Conservation (phyloP, 352 stramenopile species). For the Phytophthora tubulina region DNA sequence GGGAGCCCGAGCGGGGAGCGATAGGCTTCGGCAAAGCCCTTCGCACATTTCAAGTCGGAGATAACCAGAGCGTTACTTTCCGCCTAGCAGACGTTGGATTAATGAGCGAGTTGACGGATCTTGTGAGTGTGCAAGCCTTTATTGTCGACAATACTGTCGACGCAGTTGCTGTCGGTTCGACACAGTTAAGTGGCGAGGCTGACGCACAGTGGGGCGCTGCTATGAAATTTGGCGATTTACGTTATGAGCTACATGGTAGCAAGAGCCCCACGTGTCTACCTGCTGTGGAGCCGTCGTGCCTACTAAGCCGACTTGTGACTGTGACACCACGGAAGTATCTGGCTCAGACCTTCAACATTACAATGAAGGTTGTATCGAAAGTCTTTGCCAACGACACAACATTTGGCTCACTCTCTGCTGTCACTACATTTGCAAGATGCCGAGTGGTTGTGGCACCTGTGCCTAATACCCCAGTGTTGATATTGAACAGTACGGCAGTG, state of each 20-base stretch:
- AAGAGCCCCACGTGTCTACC: constrained; percentile 21
- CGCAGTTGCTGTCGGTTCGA: constrained; percentile 24
- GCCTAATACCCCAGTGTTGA: constrained; percentile 48
- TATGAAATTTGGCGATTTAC: constrained; percentile 23
- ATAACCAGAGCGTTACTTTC: constrained; percentile 59
- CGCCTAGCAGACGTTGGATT: constrained; percentile 43
- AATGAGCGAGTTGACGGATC: constrained; percentile 38
- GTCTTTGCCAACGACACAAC: constrained; percentile 21
- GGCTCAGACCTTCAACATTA: constrained; percentile 53
- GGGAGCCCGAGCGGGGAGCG: constrained; percentile 29
- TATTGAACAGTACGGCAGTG: constrained; percentile 42
- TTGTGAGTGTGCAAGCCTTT: constrained; percentile 31
- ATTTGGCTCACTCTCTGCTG: constrained; percentile 39
- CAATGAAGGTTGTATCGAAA: constrained; percentile 39
- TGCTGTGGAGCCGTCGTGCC: constrained; percentile 17
- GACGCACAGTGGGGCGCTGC: constrained; percentile 20
- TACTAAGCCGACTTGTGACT: constrained; percentile 40
- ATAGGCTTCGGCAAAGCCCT: constrained; percentile 28
- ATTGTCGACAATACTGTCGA: constrained; percentile 28
- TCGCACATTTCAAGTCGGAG: constrained; percentile 43
- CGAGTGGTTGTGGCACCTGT: constrained; percentile 46
- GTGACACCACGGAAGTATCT: constrained; percentile 47
- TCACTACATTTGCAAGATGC: constrained; percentile 39
- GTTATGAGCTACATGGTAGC: constrained; percentile 25
- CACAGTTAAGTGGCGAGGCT: constrained; percentile 13